Evolutionary conservation across 2,329 filamentous ascomycete species (phyloP), one percentile per base, ranked within the genome.

Genomic region (Scleromitrula shiraiana): DNA sequence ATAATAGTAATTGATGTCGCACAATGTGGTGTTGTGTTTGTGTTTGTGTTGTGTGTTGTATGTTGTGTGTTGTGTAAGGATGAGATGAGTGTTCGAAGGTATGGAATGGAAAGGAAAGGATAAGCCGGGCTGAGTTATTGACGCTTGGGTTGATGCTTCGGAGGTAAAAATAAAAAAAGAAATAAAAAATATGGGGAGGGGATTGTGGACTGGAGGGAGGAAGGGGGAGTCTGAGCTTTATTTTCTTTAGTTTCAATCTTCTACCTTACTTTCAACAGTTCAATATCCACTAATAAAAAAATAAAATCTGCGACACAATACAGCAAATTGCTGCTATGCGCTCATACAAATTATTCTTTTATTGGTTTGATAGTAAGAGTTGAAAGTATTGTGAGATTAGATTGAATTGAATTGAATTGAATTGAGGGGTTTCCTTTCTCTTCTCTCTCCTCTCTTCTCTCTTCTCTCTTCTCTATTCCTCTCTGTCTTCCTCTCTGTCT

Each of bases 1-100:
- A 26, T 47, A 41, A 14, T n/a, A 23, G 27, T 8, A 27, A 41
- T 41, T 47, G 45, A 41, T 41, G 45, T 47, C 22, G 37, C 37
- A 47, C 45, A 20, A 29, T 23, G 22, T 10, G n/a, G 29, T 41
- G 14, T 17, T 33, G 27, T 47, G 29, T 20, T 37, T 37, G 17
- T 19, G 6, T 24, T 39, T 26, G 38, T 41, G 37, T 15, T 30
- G 29, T 14, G 24, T 41, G 37, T 27, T 41, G 24, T 39, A 35
- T 29, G n/a, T 29, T 26, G 45, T 47, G 37, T 47, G 22, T 19
- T n/a, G n/a, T n/a, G n/a, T n/a, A n/a, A n/a, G n/a, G n/a, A n/a
- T n/a, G n/a, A n/a, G n/a, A n/a, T n/a, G n/a, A n/a, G n/a, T n/a
- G n/a, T n/a, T n/a, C n/a, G n/a, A n/a, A n/a, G n/a, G n/a, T n/a